Base-by-base conservation (phyloP, 345 rosid genomes). In the Salix udensis region DNA sequence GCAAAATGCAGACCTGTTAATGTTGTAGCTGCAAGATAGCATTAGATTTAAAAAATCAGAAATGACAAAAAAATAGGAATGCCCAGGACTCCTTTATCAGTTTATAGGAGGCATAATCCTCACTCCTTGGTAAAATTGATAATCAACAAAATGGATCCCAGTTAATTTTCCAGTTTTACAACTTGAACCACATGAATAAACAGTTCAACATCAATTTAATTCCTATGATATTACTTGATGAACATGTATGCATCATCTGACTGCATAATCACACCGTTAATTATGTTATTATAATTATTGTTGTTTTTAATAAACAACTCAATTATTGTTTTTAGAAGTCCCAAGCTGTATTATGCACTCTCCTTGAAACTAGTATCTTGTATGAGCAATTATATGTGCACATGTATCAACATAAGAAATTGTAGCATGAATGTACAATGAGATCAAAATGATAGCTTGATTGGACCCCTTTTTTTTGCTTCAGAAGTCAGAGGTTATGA, bases 1-100 rank as follows among this genome's bases (percentile, higher is more conserved):
- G 90, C 94, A 86, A 96, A 96, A 88, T 96, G 99, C 84, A 96
- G 83, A 68, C 99, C 99, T 19, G 98, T 96, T 81, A 96, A 87
- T 23, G 99, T 96, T 6, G 99, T 92, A 77, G 99, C 99, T 96
- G 98, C 92, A 82, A 24, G 50, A 73, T 12, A 68, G 61, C 37
- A 75, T 61, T 68, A 78, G 12, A 78, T 19, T 21, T 70, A 24
- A 36, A 74, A 80, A 64, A 71, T 81, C 65, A 88, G 82, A 72
- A 55, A 4, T 4, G 11, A 10, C 2, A 21, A 52, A 60, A 24
- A 70, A 71, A 48, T 44, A 26, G 50, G 66, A 14, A 28, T 40
- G 13, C 39, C 74, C 4, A 12, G n/a, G 50, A 61, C 72, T 66
- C 48, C 28, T 36, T 6, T 64, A 23, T 12, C 70, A 61, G 52